These are phyloP conservation scores for Zanthoxylum bungeanum DNA, from an alignment of 345 rosid species.

Conservation along the genomic window DNA sequence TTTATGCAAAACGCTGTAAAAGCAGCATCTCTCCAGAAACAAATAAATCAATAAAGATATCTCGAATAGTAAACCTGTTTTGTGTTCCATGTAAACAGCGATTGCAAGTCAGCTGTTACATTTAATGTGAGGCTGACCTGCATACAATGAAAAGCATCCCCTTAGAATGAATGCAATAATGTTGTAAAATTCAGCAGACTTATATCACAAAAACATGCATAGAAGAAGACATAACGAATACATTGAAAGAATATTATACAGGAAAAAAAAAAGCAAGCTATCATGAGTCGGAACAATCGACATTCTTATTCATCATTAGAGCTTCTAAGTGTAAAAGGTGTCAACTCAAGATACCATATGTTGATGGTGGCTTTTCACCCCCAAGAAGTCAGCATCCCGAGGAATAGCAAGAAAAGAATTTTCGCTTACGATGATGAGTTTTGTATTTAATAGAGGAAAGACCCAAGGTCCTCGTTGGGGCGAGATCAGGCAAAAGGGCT, in stretches of 20 bases:
- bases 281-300: not conserved
- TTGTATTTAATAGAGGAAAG: too few relatives aligned
- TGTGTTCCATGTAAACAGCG: slow-evolving; percentile 96
- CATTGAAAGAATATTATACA: not conserved
- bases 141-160: slow-evolving; percentile 20
- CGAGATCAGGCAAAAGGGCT: too few relatives aligned
- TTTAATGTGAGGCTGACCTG: slow-evolving; percentile 91
- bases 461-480: too few relatives aligned
- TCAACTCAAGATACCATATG: too few relatives aligned
- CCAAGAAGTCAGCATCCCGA: too few relatives aligned
- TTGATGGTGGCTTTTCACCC: too few relatives aligned
- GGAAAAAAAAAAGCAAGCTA: not conserved
- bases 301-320: not conserved
- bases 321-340: not conserved
- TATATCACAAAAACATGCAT: not conserved
- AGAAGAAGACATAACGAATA: not conserved
- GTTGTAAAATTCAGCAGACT: not conserved
- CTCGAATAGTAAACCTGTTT: slow-evolving; percentile 62
- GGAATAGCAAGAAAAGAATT: too few relatives aligned
- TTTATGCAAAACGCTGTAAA: too few relatives aligned
- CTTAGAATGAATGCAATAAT: slow-evolving; percentile 11
- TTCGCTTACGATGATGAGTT: too few relatives aligned
- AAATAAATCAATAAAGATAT: not conserved
- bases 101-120: slow-evolving; percentile 82
- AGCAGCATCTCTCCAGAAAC: too few relatives aligned